Evolutionary conservation across 306 rosid species (phyloP).

Genomic region (Mucuna pruriens): DNA sequence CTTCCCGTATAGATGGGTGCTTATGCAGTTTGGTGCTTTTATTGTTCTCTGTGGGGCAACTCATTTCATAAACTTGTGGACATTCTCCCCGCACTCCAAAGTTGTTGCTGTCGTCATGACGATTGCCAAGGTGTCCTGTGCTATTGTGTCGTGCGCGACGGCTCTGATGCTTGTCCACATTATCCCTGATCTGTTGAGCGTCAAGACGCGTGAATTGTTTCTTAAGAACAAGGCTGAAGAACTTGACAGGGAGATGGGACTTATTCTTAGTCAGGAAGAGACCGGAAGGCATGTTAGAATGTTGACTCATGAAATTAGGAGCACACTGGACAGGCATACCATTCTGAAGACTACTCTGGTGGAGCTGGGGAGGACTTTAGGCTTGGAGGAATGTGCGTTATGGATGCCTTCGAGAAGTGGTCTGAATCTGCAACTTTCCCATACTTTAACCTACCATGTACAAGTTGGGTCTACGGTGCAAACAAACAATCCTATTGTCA

Average conservation of each 20-base stretch:
- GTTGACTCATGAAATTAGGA: conserved; percentile 96
- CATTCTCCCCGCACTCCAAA: conserved; percentile 77
- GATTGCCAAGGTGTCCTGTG: conserved; percentile 74
- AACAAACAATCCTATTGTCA: conserved; percentile 68
- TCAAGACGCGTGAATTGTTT: conserved; percentile 76
- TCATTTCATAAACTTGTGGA: conserved; percentile 92
- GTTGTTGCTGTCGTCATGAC: conserved; percentile 87
- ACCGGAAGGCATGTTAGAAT: conserved; percentile 95
- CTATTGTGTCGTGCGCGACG: conserved; percentile 88
- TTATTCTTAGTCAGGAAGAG: conserved; percentile 87
- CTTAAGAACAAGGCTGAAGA: conserved; percentile 88
- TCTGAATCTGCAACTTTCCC: conserved; percentile 72
- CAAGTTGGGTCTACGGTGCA: conserved; percentile 80
- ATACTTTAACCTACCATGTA: conserved; percentile 67
- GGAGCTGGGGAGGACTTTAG: conserved; percentile 88
- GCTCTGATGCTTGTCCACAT: conserved; percentile 96
- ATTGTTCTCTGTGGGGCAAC: conserved; percentile 96
- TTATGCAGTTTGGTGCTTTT: conserved; percentile 95
- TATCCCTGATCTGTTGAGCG: conserved; percentile 87
- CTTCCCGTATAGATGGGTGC: conserved; percentile 98
- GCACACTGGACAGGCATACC: conserved; percentile 87
- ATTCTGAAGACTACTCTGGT: conserved; percentile 91
- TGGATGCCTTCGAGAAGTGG: conserved; percentile 95
- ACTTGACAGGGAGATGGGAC: conserved; percentile 96
- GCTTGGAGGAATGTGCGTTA: conserved; percentile 86